Conservation (phyloP, 352 stramenopile genomes). For the Phytophthora vignae region DNA sequence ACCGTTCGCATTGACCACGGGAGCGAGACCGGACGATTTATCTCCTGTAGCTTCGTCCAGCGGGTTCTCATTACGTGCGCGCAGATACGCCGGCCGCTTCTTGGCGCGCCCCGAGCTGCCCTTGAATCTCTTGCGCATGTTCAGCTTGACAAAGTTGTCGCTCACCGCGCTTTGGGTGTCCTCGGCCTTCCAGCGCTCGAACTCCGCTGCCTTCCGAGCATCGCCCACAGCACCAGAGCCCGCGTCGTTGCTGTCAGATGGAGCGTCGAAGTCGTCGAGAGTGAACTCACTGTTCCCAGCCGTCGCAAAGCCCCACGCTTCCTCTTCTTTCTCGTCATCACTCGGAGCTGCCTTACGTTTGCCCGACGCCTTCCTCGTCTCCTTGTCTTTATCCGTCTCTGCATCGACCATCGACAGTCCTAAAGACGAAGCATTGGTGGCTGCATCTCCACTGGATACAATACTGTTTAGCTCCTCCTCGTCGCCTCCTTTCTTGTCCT, state of each 20-base stretch:
- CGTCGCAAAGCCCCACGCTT: slow-evolving; percentile 50
- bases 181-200: slow-evolving; percentile 72
- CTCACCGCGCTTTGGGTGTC: slow-evolving; percentile 57
- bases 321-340: slow-evolving; percentile 15
- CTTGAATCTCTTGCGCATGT: slow-evolving; percentile 82
- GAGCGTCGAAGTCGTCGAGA: slow-evolving; percentile 54
- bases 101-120: slow-evolving; percentile 72
- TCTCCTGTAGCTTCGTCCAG: slow-evolving; percentile 32
- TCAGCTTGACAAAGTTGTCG: slow-evolving; percentile 84
- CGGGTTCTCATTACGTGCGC: slow-evolving; percentile 38
- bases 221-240: not conserved
- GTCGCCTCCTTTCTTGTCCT: slow-evolving; percentile 30
- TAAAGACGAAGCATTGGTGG: not conserved
- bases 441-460: not conserved
- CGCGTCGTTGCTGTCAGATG: not conserved
- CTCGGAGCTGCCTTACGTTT: slow-evolving; percentile 16
- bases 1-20: slow-evolving; percentile 35
- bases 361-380: slow-evolving; percentile 5
- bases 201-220: slow-evolving; percentile 36
- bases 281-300: slow-evolving; percentile 28
- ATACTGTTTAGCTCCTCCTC: slow-evolving; percentile 30
- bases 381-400: slow-evolving; percentile 1
- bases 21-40: slow-evolving; percentile 19
- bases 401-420: not conserved
- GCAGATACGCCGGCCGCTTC: slow-evolving; percentile 75